Base-by-base conservation (phyloP, 768 basidiomycete genomes). In the Strobilomyces confusus region DNA sequence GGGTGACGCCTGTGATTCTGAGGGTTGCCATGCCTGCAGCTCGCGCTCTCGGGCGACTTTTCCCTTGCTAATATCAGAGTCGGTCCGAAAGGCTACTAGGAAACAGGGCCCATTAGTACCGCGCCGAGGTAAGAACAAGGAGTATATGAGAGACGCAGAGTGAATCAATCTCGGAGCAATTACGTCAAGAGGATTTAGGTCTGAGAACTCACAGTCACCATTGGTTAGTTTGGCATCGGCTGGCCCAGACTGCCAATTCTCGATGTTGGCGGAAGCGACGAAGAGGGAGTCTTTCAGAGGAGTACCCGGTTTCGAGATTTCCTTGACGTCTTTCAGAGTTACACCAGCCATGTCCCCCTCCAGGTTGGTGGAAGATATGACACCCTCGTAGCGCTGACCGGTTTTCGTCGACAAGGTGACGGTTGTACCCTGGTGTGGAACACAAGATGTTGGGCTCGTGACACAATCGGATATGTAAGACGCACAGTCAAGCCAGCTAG, bases 331-430 rank as follows among this genome's bases (percentile, higher is more conserved):
- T 65, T 83, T 86, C 56, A 92, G 78, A 9, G 83, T 83, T 49
- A 91, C 81, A 43, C 90, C 91, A 13, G 75, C 69, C 25, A 80
- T 82, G 67, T 89, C 86, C 43, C 85, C 83, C 63, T 90, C 88
- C 20, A 66, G 72, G 53, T 66, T 67, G 37, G 86, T 85, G 23
- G 82, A 82, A 14, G 62, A 72, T 52, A 92, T 74, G 58, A 82
- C 81, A 51, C 89, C 90, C 66, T 92, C 87, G 67, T 82, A 86
- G 58, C 87, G 87, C 61, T 81, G 77, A 32, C 76, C 73, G 14
- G 84, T 77, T 78, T 88, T 89, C 42, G 86, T 87, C 22, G 70
- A 66, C 54, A 92, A 77, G n/a, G 88, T 87, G 63, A 92, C 77
- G 34, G 86, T 89, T 6, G 86, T 89, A 37, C 90, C 89, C 89